Percentiles rank a stretch among this genome's conserved stretches.
Conservation (phyloP, 306 rosid species). For the Ziziphus jujuba region DNA sequence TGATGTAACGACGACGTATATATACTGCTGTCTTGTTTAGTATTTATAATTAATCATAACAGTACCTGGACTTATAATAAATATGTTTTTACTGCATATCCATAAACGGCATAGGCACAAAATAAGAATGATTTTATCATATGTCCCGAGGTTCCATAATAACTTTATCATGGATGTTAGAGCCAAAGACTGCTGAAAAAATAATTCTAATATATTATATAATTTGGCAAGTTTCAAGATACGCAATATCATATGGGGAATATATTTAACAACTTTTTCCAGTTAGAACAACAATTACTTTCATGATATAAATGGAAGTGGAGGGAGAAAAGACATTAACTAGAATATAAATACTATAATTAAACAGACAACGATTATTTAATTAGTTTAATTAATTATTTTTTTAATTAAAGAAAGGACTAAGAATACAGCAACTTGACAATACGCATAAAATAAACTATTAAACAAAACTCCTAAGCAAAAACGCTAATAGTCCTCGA, state of each 20-base stretch:
- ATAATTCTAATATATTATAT: too few relatives aligned
- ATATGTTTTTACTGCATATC: too few relatives aligned
- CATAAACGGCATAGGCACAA: too few relatives aligned
- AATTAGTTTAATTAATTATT: background rate
- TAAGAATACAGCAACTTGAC: slow-evolving; percentile 5
- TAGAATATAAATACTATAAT: slow-evolving; percentile 8
- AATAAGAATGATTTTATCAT: too few relatives aligned
- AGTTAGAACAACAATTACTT: background rate
- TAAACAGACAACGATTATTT: background rate
- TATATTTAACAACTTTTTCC: background rate
- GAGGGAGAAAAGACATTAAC: background rate
- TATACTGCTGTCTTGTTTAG: too few relatives aligned
- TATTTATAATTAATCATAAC: too few relatives aligned
- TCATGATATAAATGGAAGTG: background rate
- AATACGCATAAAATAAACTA: slow-evolving; percentile 12
- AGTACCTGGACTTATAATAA: too few relatives aligned
- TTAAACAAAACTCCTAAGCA: slow-evolving; percentile 1
- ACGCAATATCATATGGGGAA: background rate
- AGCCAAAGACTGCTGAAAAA: too few relatives aligned
- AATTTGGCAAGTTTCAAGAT: background rate
- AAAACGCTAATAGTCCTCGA: slow-evolving; percentile 17
- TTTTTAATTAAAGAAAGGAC: slow-evolving; percentile 7
- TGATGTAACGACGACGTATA: too few relatives aligned
- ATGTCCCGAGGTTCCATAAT: too few relatives aligned
- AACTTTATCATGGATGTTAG: too few relatives aligned